Evolutionary conservation across 805 yeast species (phyloP).

Genomic region (Yamadazyma kitorensis): DNA sequence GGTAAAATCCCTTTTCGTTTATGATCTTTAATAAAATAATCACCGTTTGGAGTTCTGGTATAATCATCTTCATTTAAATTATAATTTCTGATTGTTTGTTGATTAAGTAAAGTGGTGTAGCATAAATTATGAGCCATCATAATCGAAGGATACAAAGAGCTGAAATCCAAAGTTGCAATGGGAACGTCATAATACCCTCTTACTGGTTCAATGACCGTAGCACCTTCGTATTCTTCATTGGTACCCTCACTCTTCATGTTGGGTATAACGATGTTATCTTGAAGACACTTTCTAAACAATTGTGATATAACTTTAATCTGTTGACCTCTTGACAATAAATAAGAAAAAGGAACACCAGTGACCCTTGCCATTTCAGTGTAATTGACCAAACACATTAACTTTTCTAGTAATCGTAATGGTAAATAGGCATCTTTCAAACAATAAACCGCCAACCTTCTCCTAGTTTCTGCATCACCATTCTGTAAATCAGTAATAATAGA

Average conservation of each 20-base stretch:
- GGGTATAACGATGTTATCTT: slow-evolving; percentile 85
- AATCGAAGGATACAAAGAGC: slow-evolving; percentile 94
- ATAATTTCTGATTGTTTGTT: slow-evolving; percentile 63
- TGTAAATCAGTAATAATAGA: slow-evolving; percentile 94
- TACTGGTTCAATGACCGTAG: slow-evolving; percentile 95
- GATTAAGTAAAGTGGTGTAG: slow-evolving; percentile 82
- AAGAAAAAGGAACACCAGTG: slow-evolving; percentile 96
- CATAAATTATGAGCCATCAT: slow-evolving; percentile 99
- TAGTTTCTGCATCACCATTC: slow-evolving; percentile 86
- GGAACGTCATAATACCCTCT: slow-evolving; percentile 97
- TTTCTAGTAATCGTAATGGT: slow-evolving; percentile 84
- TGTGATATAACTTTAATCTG: slow-evolving; percentile 97
- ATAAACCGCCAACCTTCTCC: slow-evolving; percentile 93
- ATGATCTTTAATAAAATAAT: slow-evolving; percentile 71
- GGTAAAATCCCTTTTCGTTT: slow-evolving; percentile 86
- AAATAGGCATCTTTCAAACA: slow-evolving; percentile 95
- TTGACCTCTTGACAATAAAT: slow-evolving; percentile 86
- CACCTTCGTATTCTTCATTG: slow-evolving; percentile 96
- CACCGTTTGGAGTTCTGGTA: slow-evolving; percentile 86
- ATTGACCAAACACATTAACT: slow-evolving; percentile 92
- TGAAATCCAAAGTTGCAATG: slow-evolving; percentile 96
- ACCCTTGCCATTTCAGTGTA: slow-evolving; percentile 99
- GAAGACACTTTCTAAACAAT: slow-evolving; percentile 85
- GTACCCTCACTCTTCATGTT: slow-evolving; percentile 80
- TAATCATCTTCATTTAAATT: slow-evolving; percentile 72